A percentile compares a stretch with the other conserved stretches of the same genome.
Conservation (phyloP, 2,329 filamentous ascomycete genomes). For the Alternaria dauci region DNA sequence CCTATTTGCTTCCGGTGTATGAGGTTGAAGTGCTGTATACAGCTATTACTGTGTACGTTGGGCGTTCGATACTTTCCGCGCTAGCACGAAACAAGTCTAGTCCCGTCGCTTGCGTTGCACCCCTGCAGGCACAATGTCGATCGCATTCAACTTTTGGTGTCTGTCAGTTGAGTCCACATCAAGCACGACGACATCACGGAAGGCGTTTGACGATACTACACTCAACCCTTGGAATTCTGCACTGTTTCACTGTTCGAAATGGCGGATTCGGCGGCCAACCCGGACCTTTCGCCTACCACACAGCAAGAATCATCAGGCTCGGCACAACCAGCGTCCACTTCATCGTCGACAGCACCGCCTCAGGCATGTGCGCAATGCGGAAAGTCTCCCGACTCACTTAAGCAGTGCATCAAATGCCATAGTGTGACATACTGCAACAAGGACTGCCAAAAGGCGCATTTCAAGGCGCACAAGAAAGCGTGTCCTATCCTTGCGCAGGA, state of each 20-base stretch:
- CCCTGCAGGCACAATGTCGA: constrained; percentile 15
- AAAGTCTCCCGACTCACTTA: constrained; percentile 35
- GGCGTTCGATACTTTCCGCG: neutral
- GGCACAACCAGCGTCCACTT: constrained; percentile 3
- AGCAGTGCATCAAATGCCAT: constrained; percentile 52
- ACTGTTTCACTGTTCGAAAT: neutral
- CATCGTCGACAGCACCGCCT: constrained; percentile 21
- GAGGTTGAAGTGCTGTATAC: too few species aligned
- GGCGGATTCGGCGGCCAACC: neutral
- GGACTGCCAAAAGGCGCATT: constrained; percentile 52
- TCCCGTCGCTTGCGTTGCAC: neutral
- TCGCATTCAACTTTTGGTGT: constrained; percentile 12
- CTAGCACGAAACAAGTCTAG: constrained; percentile 1
- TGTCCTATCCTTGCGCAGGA: constrained; percentile 51
- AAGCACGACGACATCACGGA: constrained; percentile 7
- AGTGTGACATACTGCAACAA: constrained; percentile 51
- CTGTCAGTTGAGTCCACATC: neutral
- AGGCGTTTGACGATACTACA: neutral
- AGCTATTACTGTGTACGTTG: neutral
- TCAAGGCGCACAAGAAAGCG: constrained; percentile 53
- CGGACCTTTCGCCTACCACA: neutral
- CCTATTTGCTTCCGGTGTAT: too few species aligned
- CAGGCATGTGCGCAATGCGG: constrained; percentile 37
- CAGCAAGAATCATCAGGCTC: constrained; percentile 2
- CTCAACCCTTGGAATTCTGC: neutral